Conservation (phyloP, 768 basidiomycete genomes). For the Pleurotus sapidus region DNA sequence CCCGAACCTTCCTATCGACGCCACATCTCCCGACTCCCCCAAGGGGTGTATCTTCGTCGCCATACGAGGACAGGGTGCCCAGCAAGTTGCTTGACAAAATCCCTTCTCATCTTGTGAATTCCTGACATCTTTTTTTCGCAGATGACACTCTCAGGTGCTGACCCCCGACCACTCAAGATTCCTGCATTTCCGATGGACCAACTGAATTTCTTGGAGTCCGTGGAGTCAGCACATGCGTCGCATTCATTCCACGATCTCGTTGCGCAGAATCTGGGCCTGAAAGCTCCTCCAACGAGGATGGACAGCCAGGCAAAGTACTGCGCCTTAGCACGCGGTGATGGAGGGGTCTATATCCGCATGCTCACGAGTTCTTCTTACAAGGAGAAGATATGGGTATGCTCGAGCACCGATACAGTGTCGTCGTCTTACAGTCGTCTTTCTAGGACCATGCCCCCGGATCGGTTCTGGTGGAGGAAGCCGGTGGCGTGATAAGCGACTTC, state of each 20-base stretch:
- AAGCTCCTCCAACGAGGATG: slow-evolving; percentile 73
- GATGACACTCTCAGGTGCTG: slow-evolving; percentile 50
- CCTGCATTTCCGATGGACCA: slow-evolving; percentile 41
- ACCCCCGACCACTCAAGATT: slow-evolving; percentile 52
- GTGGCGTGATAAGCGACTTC: slow-evolving; percentile 85
- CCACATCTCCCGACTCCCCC: slow-evolving; percentile 47
- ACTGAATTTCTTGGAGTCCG: slow-evolving; percentile 83
- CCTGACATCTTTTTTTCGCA: slow-evolving; percentile 19
- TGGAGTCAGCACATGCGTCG: slow-evolving; percentile 91
- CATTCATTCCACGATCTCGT: slow-evolving; percentile 81
- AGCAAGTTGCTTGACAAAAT: slow-evolving; percentile 47
- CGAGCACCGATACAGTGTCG: too few species aligned
- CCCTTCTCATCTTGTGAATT: background rate
- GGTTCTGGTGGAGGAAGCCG: slow-evolving; percentile 84
- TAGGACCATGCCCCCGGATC: slow-evolving; percentile 91
- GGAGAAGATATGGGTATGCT: slow-evolving; percentile 93
- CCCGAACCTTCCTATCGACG: slow-evolving; percentile 78
- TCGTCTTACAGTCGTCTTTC: too few species aligned
- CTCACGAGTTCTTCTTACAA: slow-evolving; percentile 75
- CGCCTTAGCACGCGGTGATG: slow-evolving; percentile 82
- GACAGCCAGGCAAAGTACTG: slow-evolving; percentile 97
- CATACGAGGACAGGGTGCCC: slow-evolving; percentile 81
- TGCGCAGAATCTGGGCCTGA: slow-evolving; percentile 62
- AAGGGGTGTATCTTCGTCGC: slow-evolving; percentile 86
- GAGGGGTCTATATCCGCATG: slow-evolving; percentile 78